Evolutionary conservation across 495 filamentous ascomycete genomes (phyloP).

Genomic region (Geopyxis carbonaria): DNA sequence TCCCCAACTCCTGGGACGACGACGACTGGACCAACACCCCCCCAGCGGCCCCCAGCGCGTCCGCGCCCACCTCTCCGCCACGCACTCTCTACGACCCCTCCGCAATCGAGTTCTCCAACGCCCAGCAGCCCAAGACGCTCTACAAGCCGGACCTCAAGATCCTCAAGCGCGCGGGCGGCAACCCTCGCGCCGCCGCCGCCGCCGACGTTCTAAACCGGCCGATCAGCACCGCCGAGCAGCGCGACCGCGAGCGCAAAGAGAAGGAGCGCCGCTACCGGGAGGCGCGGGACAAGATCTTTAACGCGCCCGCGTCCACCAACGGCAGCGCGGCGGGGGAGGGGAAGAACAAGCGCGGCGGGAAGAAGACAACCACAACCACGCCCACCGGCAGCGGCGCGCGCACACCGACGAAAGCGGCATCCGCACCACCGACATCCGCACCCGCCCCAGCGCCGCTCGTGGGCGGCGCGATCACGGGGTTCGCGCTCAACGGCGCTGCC

Average conservation of each 20-base stretch:
- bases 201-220: neutral
- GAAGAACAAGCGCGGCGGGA: neutral
- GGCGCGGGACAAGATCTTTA: slow-evolving; percentile 20
- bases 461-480: slow-evolving; percentile 13
- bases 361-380: neutral
- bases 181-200: neutral
- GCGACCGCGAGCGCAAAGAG: slow-evolving; percentile 16
- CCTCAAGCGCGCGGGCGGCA: slow-evolving; percentile 20
- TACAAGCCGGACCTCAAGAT: slow-evolving; percentile 22
- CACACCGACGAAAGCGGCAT: neutral
- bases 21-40: slow-evolving; percentile 16
- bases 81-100: slow-evolving; percentile 7
- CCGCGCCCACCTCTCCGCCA: slow-evolving; percentile 7
- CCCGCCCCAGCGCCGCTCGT: neutral
- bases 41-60: slow-evolving; percentile 2
- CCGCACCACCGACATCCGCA: neutral
- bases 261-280: slow-evolving; percentile 20
- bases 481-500: slow-evolving; percentile 16
- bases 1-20: slow-evolving; percentile 21
- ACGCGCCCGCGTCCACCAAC: neutral
- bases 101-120: neutral
- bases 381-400: neutral
- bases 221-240: slow-evolving; percentile 6
- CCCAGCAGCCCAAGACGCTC: slow-evolving; percentile 16
- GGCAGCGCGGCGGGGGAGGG: neutral